Evolutionary conservation across 331 rosid genomes (phyloP).

Genomic region (Dryas integrifolia): DNA sequence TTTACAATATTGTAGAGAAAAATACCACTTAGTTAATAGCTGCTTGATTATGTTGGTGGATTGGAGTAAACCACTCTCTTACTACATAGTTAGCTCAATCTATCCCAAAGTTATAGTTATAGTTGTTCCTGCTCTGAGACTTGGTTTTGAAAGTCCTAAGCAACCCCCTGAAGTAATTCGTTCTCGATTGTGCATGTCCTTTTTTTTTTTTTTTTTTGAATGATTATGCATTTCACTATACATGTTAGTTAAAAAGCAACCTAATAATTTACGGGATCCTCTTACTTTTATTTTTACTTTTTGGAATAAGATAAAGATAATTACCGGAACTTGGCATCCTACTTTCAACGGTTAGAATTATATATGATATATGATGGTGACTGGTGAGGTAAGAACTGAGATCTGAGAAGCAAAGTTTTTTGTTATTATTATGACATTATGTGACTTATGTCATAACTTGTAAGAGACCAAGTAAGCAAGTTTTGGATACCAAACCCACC

Average conservation of each 20-base stretch:
- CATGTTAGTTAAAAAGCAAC: background rate
- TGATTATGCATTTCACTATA: background rate
- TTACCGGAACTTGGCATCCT: background rate
- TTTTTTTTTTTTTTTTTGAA: no score
- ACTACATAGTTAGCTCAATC: no score
- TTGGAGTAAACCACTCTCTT: no score
- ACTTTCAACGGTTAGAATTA: background rate
- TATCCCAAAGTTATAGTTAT: background rate
- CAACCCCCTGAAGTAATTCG: background rate
- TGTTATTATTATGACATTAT: background rate
- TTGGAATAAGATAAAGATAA: background rate
- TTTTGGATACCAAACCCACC: slow-evolving; percentile 57
- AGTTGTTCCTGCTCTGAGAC: background rate
- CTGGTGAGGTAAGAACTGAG: background rate
- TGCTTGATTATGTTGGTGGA: no score
- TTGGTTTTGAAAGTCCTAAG: background rate
- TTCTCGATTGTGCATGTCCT: no score
- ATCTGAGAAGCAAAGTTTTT: background rate
- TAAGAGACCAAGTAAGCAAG: slow-evolving; percentile 24
- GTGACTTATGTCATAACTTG: background rate
- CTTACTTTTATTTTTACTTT: background rate
- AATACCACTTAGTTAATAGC: no score
- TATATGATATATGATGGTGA: no score
- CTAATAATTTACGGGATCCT: background rate
- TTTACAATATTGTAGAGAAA: no score